These are phyloP conservation scores for Penicillium bovifimosum DNA, from an alignment of 495 filamentous ascomycete genomes.

Conservation along the genomic window DNA sequence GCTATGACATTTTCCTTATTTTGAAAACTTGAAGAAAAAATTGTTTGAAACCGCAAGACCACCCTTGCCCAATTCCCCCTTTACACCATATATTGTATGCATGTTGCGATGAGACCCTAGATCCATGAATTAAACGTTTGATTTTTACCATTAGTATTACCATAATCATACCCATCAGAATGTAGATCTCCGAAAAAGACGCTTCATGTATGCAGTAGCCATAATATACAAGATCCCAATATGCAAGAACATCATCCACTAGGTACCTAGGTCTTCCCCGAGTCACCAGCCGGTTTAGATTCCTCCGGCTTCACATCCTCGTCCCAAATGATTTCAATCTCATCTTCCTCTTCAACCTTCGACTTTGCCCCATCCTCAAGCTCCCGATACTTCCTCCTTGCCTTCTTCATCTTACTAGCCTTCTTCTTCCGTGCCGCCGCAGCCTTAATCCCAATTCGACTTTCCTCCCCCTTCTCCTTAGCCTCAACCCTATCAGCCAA, in stretches of 20 bases:
- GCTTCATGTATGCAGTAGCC: background rate
- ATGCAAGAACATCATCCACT: background rate
- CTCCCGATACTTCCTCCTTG: conserved; percentile 57
- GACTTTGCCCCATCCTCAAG: conserved; percentile 39
- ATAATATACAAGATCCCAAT: background rate
- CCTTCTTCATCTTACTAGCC: conserved; percentile 61
- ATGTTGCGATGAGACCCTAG: conserved; percentile 14
- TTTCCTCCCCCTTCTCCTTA: conserved; percentile 53
- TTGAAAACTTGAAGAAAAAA: conserved; percentile 6
- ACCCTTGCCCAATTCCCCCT: background rate
- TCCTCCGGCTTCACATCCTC: background rate
- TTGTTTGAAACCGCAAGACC: background rate
- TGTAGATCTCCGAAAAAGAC: background rate
- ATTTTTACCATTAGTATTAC: background rate
- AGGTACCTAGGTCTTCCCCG: too few species aligned
- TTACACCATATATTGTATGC: background rate
- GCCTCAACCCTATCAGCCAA: conserved; percentile 75
- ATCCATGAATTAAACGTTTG: conserved; percentile 9
- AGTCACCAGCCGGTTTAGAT: background rate
- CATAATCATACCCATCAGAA: background rate
- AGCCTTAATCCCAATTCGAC: conserved; percentile 51
- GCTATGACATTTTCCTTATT: background rate
- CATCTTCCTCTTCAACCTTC: conserved; percentile 42
- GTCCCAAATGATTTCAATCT: conserved; percentile 31
- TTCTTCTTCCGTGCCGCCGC: conserved; percentile 56